Base-by-base conservation (phyloP, 305 asterid genomes). In the Rubia peregrina region DNA sequence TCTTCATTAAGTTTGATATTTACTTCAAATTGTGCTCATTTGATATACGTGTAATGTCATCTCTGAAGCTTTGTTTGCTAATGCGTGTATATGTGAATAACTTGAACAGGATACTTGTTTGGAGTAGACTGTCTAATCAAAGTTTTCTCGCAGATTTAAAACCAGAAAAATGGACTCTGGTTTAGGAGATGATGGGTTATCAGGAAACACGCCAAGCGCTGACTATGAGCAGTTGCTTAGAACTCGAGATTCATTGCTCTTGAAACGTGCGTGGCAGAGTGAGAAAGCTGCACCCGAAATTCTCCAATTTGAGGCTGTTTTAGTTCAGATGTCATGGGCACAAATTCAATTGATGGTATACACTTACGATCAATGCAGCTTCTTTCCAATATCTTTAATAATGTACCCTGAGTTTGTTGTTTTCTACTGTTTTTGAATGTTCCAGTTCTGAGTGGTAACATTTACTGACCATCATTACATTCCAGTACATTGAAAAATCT, bases 261-360 rank as follows among this genome's bases (percentile, higher is more conserved):
- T 92, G 80, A 91, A 94, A 85, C 81, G 83, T 30, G 92, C 90
- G 6, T 94, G 97, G 97, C 83, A 89, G 79, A 94, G 89, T 73
- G 97, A 94, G 86, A 89, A 91, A 85, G 97, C 95, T 21, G 96
- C 97, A 33, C 97, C 97, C n/a, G 93, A 94, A 83, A 88, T 91
- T 76, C 96, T 94, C 72, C 83, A 75, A 56, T 89, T 79, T 74
- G 87, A 88, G 70, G 68, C 84, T 36, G 80, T 80, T 78, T 82
- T 94, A 48, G 85, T 94, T 67, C 86, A 78, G 65, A 83, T 90
- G 69, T 83, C 96, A 21, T 83, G 96, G 56, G 84, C 85, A 67
- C 93, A 81, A 79, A 85, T 89, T 81, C 87, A 88, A 26, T 74
- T 86, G 70, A 84, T 89, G 96, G 98, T 90, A 80, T 64, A 38